Percentiles rank a stretch among this genome's conserved stretches.
These are phyloP conservation scores for Thermothielavioides terrestris DNA, from an alignment of 495 filamentous ascomycete species.

Conservation along the genomic window DNA sequence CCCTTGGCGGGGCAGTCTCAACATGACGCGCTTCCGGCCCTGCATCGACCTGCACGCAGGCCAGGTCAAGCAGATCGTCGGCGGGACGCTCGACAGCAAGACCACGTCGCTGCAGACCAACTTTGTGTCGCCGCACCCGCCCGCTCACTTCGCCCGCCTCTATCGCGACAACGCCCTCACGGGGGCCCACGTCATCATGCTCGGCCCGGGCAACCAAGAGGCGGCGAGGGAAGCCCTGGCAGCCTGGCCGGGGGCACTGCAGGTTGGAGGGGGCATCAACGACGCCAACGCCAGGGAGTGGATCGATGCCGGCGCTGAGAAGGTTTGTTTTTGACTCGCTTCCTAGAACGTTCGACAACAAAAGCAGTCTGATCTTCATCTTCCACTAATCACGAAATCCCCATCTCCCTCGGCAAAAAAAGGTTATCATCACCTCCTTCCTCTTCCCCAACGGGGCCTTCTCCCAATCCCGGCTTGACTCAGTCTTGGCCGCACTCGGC, in stretches of 20 bases:
- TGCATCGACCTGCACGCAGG: slow-evolving; percentile 97
- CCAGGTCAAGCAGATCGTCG: slow-evolving; percentile 96
- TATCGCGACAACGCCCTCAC: slow-evolving; percentile 64
- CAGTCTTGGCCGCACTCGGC: slow-evolving; percentile 59
- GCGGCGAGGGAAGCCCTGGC: slow-evolving; percentile 68
- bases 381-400: no score
- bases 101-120: slow-evolving; percentile 72
- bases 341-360: neutral
- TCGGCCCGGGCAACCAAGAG: slow-evolving; percentile 76
- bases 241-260: slow-evolving; percentile 68
- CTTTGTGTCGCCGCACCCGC: slow-evolving; percentile 73
- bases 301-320: slow-evolving; percentile 82
- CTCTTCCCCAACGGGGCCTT: slow-evolving; percentile 81
- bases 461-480: slow-evolving; percentile 60
- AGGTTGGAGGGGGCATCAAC: slow-evolving; percentile 87
- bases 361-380: no score
- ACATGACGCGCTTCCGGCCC: slow-evolving; percentile 89
- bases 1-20: slow-evolving; percentile 8
- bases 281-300: slow-evolving; percentile 74
- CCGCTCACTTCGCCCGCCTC: slow-evolving; percentile 67
- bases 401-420: neutral
- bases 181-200: slow-evolving; percentile 91
- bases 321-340: slow-evolving; percentile 38
- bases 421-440: slow-evolving; percentile 78
- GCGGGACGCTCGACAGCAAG: slow-evolving; percentile 70